Percentiles rank a stretch among this genome's conserved stretches.
phyloP scores from a whole-genome alignment of 225 moss, liverwort and hornwort genomes.

The Bryoerythrophyllum caledonicum region DNA sequence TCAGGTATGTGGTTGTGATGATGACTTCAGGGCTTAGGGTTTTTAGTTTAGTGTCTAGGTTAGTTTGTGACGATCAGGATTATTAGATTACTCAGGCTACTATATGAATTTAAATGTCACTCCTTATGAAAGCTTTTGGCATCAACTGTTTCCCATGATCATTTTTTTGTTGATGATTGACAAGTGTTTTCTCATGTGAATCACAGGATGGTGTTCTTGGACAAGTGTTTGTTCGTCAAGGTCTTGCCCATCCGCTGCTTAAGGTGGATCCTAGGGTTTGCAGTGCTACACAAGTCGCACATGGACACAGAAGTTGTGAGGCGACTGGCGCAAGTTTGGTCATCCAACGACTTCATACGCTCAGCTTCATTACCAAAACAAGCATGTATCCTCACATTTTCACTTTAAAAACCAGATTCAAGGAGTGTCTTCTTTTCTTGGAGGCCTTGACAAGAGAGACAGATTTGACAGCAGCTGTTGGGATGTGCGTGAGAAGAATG shows the following conservation, averaged over 20 bases:
- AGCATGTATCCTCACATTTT: constrained; percentile 77
- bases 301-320: constrained; percentile 55
- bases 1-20: constrained; percentile 53
- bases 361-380: constrained; percentile 72
- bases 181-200: constrained; percentile 18
- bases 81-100: constrained; percentile 9
- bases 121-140: neutral
- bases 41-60: too few relatives aligned
- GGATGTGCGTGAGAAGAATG: constrained; percentile 78
- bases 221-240: constrained; percentile 78
- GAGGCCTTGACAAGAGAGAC: constrained; percentile 44
- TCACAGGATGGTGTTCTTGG: constrained; percentile 76
- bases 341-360: constrained; percentile 81
- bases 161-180: constrained; percentile 13
- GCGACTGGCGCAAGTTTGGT: constrained; percentile 78
- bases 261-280: constrained; percentile 85
- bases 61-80: neutral
- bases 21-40: neutral
- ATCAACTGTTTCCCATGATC: neutral
- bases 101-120: neutral
- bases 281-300: constrained; percentile 55
- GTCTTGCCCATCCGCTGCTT: constrained; percentile 85
- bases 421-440: neutral
- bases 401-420: neutral
- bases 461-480: constrained; percentile 92